Evolutionary conservation across 1,284 basidiomycete species (phyloP), one percentile per base, ranked within the genome.

Genomic region (Rhodotorula sp.): DNA sequence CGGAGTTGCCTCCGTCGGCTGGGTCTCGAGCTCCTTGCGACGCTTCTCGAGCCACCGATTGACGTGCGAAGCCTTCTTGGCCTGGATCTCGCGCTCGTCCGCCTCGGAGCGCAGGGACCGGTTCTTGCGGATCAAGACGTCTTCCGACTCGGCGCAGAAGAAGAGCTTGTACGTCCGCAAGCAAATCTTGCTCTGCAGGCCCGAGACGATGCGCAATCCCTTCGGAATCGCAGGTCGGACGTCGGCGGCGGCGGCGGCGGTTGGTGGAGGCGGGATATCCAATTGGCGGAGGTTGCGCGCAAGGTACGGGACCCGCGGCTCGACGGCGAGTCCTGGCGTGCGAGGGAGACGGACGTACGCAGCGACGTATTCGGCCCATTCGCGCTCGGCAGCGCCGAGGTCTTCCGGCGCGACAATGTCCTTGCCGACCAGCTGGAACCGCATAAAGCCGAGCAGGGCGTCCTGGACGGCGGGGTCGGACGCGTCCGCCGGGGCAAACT

Each of bases 141-240:
- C 82, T 66, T 82, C 81, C 33, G 80, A 81, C 48, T 77, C 77
- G 29, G 80, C 76, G 30, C 78, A 78, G 69, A 81, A 83, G 77
- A 83, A 83, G 68, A 83, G 77, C 51, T 79, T 78, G 76, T 81
- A 83, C 22, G 80, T 81, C n/a, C 80, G 76, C 70, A 83, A 74
- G 74, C 82, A 83, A 66, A 82, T 79, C 65, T 77, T 72, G 53
- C 68, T 74, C 44, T 77, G 77, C 24, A 79, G 64, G 15, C 72
- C 77, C 17, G 75, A 73, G n/a, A 62, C 45, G 64, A 72, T 66
- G 29, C 53, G 29, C n/a, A 73, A 42, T 22, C 63, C 30, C 8
- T 42, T 10, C 2, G 73, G 73, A 2, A 75, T 45, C 26, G 54
- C 33, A 1, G 66, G 66, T 15, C 45, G 48, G 29, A 53, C 42